phyloP scores from a whole-genome alignment of 345 rosid genomes.

The Eucalyptus paniculata region DNA sequence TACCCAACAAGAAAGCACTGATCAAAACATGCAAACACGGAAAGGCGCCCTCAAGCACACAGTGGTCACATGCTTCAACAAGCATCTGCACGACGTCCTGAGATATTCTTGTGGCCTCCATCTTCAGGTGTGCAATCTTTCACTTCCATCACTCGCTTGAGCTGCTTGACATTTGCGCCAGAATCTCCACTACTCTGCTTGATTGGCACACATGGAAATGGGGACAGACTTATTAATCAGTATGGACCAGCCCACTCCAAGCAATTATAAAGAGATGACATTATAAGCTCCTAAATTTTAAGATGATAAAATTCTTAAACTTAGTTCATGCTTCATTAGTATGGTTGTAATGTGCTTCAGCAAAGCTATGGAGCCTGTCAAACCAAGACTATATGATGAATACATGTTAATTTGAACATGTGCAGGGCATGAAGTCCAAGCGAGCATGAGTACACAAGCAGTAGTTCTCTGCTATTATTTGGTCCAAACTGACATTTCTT shows the following conservation, averaged over 20 bases:
- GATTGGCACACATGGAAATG: not conserved
- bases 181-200: slow-evolving; percentile 82
- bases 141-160: slow-evolving; percentile 56
- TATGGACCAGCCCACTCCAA: not conserved
- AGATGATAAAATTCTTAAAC: not conserved
- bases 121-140: slow-evolving; percentile 55
- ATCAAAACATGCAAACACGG: not conserved
- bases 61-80: slow-evolving; percentile 46
- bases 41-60: slow-evolving; percentile 1
- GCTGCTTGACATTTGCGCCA: slow-evolving; percentile 79
- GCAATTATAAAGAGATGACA: not conserved
- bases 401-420: not conserved
- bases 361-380: not conserved
- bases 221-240: not conserved
- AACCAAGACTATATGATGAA: not conserved
- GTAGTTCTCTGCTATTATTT: not conserved
- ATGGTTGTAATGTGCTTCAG: not conserved
- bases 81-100: slow-evolving; percentile 58
- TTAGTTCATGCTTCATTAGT: not conserved
- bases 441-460: not conserved
- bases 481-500: not conserved
- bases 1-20: not conserved
- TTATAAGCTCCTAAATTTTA: not conserved
- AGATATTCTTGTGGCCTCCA: slow-evolving; percentile 43
- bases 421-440: not conserved